These are phyloP conservation scores for Leptographium flavum DNA, from an alignment of 2,329 filamentous ascomycete species.

Conservation along the genomic window DNA sequence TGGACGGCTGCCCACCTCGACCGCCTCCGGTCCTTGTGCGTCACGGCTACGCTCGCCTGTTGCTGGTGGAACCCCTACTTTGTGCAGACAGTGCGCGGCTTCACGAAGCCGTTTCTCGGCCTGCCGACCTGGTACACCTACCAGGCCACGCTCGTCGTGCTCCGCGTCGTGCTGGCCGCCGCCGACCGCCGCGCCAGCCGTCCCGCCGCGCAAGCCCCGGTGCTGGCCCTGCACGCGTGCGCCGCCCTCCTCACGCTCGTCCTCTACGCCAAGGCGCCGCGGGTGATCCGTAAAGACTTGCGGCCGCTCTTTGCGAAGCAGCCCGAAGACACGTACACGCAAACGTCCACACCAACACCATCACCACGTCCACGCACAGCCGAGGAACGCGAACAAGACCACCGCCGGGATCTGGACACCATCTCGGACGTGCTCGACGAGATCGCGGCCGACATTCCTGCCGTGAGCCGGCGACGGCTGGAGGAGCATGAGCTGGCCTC, in stretches of 20 bases:
- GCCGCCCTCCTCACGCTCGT: conserved; percentile 37
- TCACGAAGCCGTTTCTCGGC: conserved; percentile 42
- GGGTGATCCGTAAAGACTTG: conserved; percentile 39
- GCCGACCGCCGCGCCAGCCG: conserved; percentile 19
- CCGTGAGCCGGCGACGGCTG: no score
- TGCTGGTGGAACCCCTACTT: conserved; percentile 59
- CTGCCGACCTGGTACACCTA: conserved; percentile 52
- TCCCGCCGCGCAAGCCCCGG: conserved; percentile 16
- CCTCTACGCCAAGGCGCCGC: conserved; percentile 31
- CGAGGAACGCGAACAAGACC: conserved; percentile 16
- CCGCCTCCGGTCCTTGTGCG: conserved; percentile 5
- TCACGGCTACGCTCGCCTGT: conserved; percentile 18
- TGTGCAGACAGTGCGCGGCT: conserved; percentile 44
- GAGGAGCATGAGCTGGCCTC: no score
- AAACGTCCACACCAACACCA: no score
- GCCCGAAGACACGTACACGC: conserved; percentile 11
- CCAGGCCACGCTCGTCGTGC: conserved; percentile 42
- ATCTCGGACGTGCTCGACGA: conserved; percentile 34
- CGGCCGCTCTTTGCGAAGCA: conserved; percentile 35
- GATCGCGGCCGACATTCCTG: conserved; percentile 16
- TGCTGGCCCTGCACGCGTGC: conserved; percentile 38
- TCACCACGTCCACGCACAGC: conserved; percentile 1
- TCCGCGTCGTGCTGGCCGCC: conserved; percentile 36
- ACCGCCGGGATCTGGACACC: conserved; percentile 15
- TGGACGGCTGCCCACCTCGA: conserved; percentile 11